Conservation (phyloP, 108 stramenopile species). For the Nitzschia putrida region DNA sequence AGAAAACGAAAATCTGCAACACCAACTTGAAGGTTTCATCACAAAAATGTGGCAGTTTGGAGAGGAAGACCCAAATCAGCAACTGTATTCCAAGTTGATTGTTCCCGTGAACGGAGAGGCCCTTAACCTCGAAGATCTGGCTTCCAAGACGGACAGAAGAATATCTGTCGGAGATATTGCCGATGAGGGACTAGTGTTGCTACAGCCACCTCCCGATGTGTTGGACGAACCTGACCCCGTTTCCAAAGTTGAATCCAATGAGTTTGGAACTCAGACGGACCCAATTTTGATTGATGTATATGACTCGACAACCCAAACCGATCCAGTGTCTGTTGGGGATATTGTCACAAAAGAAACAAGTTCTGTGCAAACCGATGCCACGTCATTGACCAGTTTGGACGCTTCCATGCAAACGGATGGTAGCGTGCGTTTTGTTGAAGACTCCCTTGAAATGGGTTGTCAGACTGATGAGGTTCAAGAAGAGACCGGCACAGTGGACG, state of each 20-base stretch:
- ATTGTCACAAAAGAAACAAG: constrained; percentile 5
- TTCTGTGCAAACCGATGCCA: constrained; percentile 24
- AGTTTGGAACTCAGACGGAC: not conserved
- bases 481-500: no score
- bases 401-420: not conserved
- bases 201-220: not conserved
- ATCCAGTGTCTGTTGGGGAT: not conserved
- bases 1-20: constrained; percentile 57
- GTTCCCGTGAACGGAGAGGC: constrained; percentile 1
- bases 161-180: constrained; percentile 3
- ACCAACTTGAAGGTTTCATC: constrained; percentile 64
- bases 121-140: not conserved
- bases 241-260: not conserved
- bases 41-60: constrained; percentile 79
- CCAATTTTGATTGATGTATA: not conserved
- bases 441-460: not conserved
- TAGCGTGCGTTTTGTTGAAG: not conserved
- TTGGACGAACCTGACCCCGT: not conserved
- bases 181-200: constrained; percentile 6
- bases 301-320: constrained; percentile 6
- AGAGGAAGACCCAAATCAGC: constrained; percentile 26
- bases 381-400: not conserved
- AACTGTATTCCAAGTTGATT: constrained; percentile 1
- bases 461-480: no score
- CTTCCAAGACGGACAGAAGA: not conserved